A percentile compares a stretch with the other conserved stretches of the same genome.
Evolutionary conservation across 768 basidiomycete species (phyloP).

Genomic region (Phanerochaete sordida): DNA sequence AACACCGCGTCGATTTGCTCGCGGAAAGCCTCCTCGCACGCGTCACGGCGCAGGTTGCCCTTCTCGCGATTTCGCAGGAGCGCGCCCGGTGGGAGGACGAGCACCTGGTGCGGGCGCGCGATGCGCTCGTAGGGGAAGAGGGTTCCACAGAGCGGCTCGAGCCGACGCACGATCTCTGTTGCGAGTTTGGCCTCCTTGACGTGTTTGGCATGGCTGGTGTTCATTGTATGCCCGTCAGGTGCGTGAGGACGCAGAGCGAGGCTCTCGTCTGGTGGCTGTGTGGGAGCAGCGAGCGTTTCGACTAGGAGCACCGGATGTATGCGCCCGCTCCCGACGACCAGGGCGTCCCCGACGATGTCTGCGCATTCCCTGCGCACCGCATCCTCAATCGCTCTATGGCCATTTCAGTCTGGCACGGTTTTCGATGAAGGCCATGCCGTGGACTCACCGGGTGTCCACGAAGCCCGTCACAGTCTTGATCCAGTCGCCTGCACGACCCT

Average conservation of each 20-base stretch:
- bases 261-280: background rate
- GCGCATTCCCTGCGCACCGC: slow-evolving; percentile 12
- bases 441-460: slow-evolving; percentile 18
- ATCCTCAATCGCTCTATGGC: slow-evolving; percentile 18
- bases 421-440: background rate
- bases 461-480: slow-evolving; percentile 17
- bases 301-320: slow-evolving; percentile 14
- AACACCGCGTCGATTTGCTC: background rate
- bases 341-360: slow-evolving; percentile 17
- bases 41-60: background rate
- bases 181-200: background rate
- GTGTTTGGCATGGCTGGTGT: too few species aligned
- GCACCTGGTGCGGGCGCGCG: slow-evolving; percentile 6
- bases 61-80: slow-evolving; percentile 10
- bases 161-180: slow-evolving; percentile 5
- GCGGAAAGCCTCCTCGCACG: background rate
- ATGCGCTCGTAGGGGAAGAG: slow-evolving; percentile 16
- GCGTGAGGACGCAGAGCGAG: background rate
- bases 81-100: slow-evolving; percentile 6
- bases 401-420: background rate
- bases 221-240: background rate
- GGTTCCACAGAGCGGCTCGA: background rate
- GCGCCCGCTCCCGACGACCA: slow-evolving; percentile 19
- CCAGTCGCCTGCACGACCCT: slow-evolving; percentile 21
- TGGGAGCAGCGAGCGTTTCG: slow-evolving; percentile 3